A percentile compares a stretch with the other conserved stretches of the same genome.
Evolutionary conservation across 1,284 basidiomycete genomes (phyloP).

Genomic region (Malassezia furfur): DNA sequence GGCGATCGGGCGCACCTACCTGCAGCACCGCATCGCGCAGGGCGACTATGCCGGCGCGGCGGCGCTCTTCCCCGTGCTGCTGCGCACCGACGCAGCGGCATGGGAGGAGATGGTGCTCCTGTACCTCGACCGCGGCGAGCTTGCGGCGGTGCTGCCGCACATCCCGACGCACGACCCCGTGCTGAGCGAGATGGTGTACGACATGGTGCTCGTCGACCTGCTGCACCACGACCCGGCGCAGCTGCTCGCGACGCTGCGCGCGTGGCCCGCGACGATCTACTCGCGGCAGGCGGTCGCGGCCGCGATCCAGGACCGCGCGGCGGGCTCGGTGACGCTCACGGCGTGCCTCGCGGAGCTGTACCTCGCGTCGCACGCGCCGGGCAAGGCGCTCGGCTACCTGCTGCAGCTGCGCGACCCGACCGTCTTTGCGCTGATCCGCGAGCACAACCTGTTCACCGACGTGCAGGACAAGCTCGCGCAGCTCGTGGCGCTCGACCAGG

Average conservation of each 20-base stretch:
- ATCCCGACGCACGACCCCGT: conserved; percentile 74
- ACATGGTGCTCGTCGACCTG: conserved; percentile 85
- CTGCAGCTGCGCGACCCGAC: conserved; percentile 73
- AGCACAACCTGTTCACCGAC: conserved; percentile 87
- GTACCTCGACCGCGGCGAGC: conserved; percentile 71
- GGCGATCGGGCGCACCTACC: conserved; percentile 39
- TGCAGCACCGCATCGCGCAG: conserved; percentile 47
- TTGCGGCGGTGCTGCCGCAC: conserved; percentile 77
- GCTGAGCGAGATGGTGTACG: conserved; percentile 76
- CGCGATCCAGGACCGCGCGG: conserved; percentile 72
- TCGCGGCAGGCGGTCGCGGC: conserved; percentile 75
- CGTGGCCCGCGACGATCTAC: conserved; percentile 87
- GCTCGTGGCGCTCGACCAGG: conserved; percentile 87
- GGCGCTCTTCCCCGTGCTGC: conserved; percentile 72
- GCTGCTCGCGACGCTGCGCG: conserved; percentile 66
- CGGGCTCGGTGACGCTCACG: conserved; percentile 60
- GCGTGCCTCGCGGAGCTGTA: conserved; percentile 89
- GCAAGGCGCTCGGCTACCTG: conserved; percentile 83
- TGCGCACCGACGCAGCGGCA: conserved; percentile 64
- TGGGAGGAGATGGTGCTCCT: conserved; percentile 96
- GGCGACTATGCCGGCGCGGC: conserved; percentile 77
- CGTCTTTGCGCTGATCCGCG: conserved; percentile 87
- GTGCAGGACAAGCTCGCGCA: conserved; percentile 85
- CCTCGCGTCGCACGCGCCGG: conserved; percentile 76
- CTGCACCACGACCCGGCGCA: conserved; percentile 67